Conservation (phyloP, 2,329 filamentous ascomycete genomes). For the Aspergillus terreus region DNA sequence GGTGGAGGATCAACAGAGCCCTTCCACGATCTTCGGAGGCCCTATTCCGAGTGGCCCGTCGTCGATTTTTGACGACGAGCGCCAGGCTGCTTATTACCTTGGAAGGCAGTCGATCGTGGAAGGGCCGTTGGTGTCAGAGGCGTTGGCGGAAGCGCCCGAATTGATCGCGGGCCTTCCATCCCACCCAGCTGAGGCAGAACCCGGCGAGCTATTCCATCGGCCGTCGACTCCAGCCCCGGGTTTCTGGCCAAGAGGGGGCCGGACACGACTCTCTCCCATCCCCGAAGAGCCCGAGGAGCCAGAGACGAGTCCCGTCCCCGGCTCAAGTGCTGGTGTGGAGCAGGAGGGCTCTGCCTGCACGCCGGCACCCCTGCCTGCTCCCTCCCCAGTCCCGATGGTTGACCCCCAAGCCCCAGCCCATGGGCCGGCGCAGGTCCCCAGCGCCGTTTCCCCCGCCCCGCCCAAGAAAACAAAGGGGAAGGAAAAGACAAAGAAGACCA, state of each 20-base stretch:
- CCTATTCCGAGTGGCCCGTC: slow-evolving; percentile 3
- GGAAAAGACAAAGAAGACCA: not conserved
- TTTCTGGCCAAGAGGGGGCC: slow-evolving; percentile 5
- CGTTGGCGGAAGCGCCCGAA: slow-evolving; percentile 11
- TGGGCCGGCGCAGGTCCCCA: not conserved
- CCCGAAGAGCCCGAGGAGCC: slow-evolving; percentile 9
- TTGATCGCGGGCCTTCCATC: slow-evolving; percentile 8
- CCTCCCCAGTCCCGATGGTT: slow-evolving; percentile 2
- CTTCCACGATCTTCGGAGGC: slow-evolving; percentile 5
- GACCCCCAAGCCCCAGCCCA: not conserved
- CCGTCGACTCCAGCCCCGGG: not conserved
- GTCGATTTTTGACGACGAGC: slow-evolving; percentile 7
- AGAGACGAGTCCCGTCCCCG: slow-evolving; percentile 5
- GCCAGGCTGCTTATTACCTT: not conserved
- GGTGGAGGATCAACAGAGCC: slow-evolving; percentile 6
- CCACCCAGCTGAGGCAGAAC: slow-evolving; percentile 8
- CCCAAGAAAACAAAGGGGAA: not conserved
- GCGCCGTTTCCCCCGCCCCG: not conserved
- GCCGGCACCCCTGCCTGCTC: not conserved
- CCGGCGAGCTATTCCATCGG: not conserved
- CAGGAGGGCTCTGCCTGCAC: not conserved
- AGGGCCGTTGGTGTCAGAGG: slow-evolving; percentile 11
- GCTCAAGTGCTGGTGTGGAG: slow-evolving; percentile 10
- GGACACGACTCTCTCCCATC: slow-evolving; percentile 12
- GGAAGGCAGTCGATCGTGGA: slow-evolving; percentile 5